Percentiles rank a stretch among this genome's conserved stretches.
Conservation (phyloP, 2,329 filamentous ascomycete species). For the Zymoseptoria ardabiliae region DNA sequence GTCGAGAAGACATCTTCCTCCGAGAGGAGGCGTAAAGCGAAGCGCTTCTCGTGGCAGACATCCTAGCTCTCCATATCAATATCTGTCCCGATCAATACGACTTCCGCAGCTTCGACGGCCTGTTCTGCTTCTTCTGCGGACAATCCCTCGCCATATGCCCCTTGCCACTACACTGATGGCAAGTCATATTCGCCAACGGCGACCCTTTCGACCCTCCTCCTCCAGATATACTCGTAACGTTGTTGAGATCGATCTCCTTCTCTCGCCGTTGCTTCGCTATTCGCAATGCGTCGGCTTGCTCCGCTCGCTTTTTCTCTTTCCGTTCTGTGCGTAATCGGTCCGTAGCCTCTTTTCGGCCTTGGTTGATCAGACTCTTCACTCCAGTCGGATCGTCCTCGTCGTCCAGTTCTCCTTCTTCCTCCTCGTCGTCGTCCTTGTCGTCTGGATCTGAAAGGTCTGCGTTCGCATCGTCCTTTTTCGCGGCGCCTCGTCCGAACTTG, state of each 20-base stretch:
- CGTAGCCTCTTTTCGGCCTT: conserved; percentile 39
- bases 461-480: conserved; percentile 32
- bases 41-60: not conserved
- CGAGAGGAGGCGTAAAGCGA: not conserved
- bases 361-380: conserved; percentile 38
- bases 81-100: conserved; percentile 1
- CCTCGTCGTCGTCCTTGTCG: conserved; percentile 28
- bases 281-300: conserved; percentile 43
- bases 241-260: conserved; percentile 61
- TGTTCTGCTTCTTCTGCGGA: conserved; percentile 30
- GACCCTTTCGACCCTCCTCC: conserved; percentile 17
- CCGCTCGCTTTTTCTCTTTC: conserved; percentile 42
- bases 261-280: conserved; percentile 54
- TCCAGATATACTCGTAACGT: conserved; percentile 45
- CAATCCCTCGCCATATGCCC: conserved; percentile 56
- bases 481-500: conserved; percentile 36
- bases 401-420: conserved; percentile 30
- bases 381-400: conserved; percentile 37
- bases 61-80: not conserved
- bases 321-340: conserved; percentile 37
- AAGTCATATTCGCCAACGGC: conserved; percentile 38
- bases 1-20: not conserved
- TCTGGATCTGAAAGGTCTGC: conserved; percentile 26
- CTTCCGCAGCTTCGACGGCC: conserved; percentile 9
- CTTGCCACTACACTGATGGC: conserved; percentile 54